Evolutionary conservation across 305 asterid species (phyloP), one percentile per base, ranked within the genome.

Genomic region (Fraxinus angustifolia): DNA sequence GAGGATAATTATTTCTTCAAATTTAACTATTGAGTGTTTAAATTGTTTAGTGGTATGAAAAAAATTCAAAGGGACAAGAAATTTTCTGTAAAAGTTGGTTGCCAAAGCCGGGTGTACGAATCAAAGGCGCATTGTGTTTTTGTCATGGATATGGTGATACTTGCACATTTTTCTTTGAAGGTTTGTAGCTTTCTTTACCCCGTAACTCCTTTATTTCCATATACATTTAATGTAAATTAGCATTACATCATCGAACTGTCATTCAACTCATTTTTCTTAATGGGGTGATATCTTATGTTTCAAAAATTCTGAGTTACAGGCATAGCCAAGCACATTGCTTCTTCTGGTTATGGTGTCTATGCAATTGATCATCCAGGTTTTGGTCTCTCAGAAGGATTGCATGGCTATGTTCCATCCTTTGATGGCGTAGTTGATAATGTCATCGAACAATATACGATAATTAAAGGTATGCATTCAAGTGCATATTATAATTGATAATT

Each of bases 81-180:
- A 89, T 93, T 74, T 95, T 95, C 90, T 93, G 99, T 80, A 95
- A 92, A 80, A 91, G 97, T 85, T 95, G 98, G 99, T 86, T 95
- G 89, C 99, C 99, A 7, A 90, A 87, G 88, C 96, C 97, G 1
- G 97, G 98, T 4, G 88, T 90, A 28, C 87, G 91, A 83, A 93
- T 95, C 85, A 93, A 95, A 88, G 97, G 97, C n/a, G 93, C 96
- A 10, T 82, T 95, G 85, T 93, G 93, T 78, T 95, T 95, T 86
- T 93, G 97, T 82, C 99, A 95, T 78, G 99, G 98, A 84, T 95
- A 95, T 80, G 99, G 99, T 23, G 99, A 95, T 82, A 95, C 99
- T 72, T 95, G 99, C 91, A 95, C 99, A 0, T 95, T 95, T 88
- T 95, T 95, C 96, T 93, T 95, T 78, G 99, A 95, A 91, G 99